phyloP scores from a whole-genome alignment of 1,139 yeast species.

The Scheffersomyces parashehatae region DNA sequence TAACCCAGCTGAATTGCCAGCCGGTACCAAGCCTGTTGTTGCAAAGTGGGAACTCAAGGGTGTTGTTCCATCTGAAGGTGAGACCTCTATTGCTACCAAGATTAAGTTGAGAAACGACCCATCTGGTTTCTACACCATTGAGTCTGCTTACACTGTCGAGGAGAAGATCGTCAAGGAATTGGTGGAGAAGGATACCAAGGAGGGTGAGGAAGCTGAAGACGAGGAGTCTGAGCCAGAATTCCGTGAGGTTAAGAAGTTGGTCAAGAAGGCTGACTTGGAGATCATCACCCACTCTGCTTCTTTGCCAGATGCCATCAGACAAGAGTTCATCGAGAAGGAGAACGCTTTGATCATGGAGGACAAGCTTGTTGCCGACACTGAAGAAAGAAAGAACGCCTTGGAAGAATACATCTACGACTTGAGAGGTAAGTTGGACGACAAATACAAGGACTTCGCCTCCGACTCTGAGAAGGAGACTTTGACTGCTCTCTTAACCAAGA shows the following conservation, averaged over 20 bases:
- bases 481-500: slow-evolving; percentile 68
- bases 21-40: slow-evolving; percentile 64
- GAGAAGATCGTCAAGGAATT: slow-evolving; percentile 86
- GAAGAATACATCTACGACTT: slow-evolving; percentile 98
- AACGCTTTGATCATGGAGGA: slow-evolving; percentile 83
- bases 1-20: slow-evolving; percentile 69
- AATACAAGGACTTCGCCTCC: slow-evolving; percentile 84
- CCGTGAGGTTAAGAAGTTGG: slow-evolving; percentile 89
- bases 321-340: slow-evolving; percentile 75
- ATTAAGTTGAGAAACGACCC: slow-evolving; percentile 96
- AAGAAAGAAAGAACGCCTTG: slow-evolving; percentile 96
- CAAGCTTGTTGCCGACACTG: slow-evolving; percentile 97
- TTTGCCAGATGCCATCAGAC: slow-evolving; percentile 62
- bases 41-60: slow-evolving; percentile 89
- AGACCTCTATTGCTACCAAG: slow-evolving; percentile 81
- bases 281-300: slow-evolving; percentile 59
- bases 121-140: slow-evolving; percentile 91
- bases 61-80: slow-evolving; percentile 75
- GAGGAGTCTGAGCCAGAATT: slow-evolving; percentile 78
- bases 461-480: slow-evolving; percentile 87
- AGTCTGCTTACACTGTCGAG: slow-evolving; percentile 92
- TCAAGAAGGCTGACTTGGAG: slow-evolving; percentile 80
- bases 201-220: slow-evolving; percentile 39
- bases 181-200: slow-evolving; percentile 60
- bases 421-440: slow-evolving; percentile 95